Evolutionary conservation across 495 filamentous ascomycete species (phyloP).

Genomic region (Xylaria flabelliformis): DNA sequence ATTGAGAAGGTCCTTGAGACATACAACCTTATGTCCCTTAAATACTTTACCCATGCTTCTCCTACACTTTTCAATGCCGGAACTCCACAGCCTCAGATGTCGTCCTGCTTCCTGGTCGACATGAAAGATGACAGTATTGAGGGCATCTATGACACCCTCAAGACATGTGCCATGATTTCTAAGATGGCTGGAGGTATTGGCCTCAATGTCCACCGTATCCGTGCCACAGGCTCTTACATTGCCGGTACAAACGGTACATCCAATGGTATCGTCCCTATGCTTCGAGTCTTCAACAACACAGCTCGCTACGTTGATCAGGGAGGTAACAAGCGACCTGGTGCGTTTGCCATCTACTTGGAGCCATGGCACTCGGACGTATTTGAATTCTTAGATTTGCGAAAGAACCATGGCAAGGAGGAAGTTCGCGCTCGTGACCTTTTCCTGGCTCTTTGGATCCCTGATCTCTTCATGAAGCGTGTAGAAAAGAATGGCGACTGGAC

Average conservation of each 20-base stretch:
- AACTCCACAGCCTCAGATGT: slow-evolving; percentile 89
- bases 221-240: slow-evolving; percentile 96
- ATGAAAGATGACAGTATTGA: slow-evolving; percentile 99
- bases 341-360: slow-evolving; percentile 99
- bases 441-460: slow-evolving; percentile 97
- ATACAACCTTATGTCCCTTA: slow-evolving; percentile 97
- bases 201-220: slow-evolving; percentile 92
- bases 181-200: slow-evolving; percentile 99
- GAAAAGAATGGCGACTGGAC: slow-evolving; percentile 96
- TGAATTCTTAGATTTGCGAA: slow-evolving; percentile 94
- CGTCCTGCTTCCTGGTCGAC: slow-evolving; percentile 96
- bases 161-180: slow-evolving; percentile 99
- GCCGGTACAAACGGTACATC: slow-evolving; percentile 96
- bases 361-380: slow-evolving; percentile 99
- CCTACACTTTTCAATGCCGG: slow-evolving; percentile 98
- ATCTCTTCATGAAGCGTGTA: slow-evolving; percentile 99
- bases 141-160: slow-evolving; percentile 97
- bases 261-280: slow-evolving; percentile 97
- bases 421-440: slow-evolving; percentile 96
- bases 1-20: slow-evolving; percentile 95
- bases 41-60: slow-evolving; percentile 97
- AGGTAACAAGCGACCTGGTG: slow-evolving; percentile 98
- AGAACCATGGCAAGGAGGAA: slow-evolving; percentile 99
- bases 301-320: slow-evolving; percentile 98
- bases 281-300: slow-evolving; percentile 98